Conservation (phyloP, 108 stramenopile species). For the Conticribra guillardii region DNA sequence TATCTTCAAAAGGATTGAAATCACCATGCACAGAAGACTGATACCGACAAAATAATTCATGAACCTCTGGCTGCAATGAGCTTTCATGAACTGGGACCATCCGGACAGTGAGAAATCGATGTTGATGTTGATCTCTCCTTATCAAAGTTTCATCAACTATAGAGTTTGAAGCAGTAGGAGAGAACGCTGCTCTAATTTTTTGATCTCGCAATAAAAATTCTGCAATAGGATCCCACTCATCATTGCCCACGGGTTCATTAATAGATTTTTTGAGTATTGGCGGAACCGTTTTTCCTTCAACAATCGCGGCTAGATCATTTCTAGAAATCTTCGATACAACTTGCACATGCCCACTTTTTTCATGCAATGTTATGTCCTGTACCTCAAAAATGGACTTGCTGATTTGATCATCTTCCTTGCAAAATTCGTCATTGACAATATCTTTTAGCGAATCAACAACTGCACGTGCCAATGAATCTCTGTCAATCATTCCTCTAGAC, state of each 20-base stretch:
- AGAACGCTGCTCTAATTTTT: neutral
- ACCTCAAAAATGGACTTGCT: slow-evolving; percentile 6
- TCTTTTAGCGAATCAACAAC: slow-evolving; percentile 42
- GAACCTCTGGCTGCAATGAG: slow-evolving; percentile 77
- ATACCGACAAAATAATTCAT: slow-evolving; percentile 69
- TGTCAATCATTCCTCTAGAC: slow-evolving; percentile 47
- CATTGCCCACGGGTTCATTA: neutral
- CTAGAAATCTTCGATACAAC: slow-evolving; percentile 22
- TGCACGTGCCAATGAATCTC: slow-evolving; percentile 28
- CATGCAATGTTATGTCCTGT: slow-evolving; percentile 29
- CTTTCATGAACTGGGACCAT: slow-evolving; percentile 72
- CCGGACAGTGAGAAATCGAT: slow-evolving; percentile 53
- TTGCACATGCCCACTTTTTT: slow-evolving; percentile 55
- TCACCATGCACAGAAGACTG: slow-evolving; percentile 78
- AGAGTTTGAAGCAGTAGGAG: neutral
- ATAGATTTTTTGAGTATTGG: slow-evolving; percentile 1
- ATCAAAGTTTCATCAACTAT: slow-evolving; percentile 16
- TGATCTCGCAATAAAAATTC: slow-evolving; percentile 31
- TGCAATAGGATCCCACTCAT: slow-evolving; percentile 26
- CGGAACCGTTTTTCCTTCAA: neutral
- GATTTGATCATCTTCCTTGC: neutral
- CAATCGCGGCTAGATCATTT: slow-evolving; percentile 4
- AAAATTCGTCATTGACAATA: slow-evolving; percentile 3
- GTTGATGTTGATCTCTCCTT: slow-evolving; percentile 12
- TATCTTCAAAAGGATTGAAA: slow-evolving; percentile 63